Conservation (phyloP, 352 stramenopile species). For the Globisporangium takayamanum region DNA sequence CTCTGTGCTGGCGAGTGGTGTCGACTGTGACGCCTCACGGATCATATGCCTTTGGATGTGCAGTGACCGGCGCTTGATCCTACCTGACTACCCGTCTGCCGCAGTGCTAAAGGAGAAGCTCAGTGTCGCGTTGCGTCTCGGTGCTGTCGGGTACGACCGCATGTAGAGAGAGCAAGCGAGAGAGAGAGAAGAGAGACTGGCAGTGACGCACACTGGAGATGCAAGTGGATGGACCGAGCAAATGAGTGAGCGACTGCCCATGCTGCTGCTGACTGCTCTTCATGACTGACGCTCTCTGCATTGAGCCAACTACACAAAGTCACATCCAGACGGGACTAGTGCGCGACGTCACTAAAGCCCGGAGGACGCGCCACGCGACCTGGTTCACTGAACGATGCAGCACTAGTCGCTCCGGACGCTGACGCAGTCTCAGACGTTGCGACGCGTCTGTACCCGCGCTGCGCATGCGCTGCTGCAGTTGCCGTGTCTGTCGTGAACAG, state of each 20-base stretch:
- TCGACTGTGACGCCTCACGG: not conserved
- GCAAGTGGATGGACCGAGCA: not conserved
- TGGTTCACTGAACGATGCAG: constrained; percentile 44
- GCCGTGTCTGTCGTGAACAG: constrained; percentile 36
- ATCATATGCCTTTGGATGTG: constrained; percentile 5
- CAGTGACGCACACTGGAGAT: not conserved
- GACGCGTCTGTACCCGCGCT: constrained; percentile 43
- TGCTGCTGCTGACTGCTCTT: not conserved
- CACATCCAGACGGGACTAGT: not conserved
- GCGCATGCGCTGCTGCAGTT: constrained; percentile 15
- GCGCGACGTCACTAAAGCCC: constrained; percentile 25
- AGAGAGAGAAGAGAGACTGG: not conserved
- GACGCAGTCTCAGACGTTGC: constrained; percentile 13
- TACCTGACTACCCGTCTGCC: constrained; percentile 52
- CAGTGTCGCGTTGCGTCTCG: constrained; percentile 46
- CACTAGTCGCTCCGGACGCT: not conserved
- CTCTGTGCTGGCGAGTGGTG: not conserved
- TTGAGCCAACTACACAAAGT: no score
- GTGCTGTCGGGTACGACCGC: constrained; percentile 65
- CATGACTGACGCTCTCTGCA: no score
- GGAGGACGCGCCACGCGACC: constrained; percentile 41
- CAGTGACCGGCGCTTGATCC: constrained; percentile 66
- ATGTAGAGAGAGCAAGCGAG: constrained; percentile 34
- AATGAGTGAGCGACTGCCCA: not conserved
- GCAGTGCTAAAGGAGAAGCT: constrained; percentile 57